A percentile compares a stretch with the other conserved stretches of the same genome.
These are phyloP conservation scores for Pythium vanterpoolii DNA, from an alignment of 352 stramenopile species.

Conservation along the genomic window DNA sequence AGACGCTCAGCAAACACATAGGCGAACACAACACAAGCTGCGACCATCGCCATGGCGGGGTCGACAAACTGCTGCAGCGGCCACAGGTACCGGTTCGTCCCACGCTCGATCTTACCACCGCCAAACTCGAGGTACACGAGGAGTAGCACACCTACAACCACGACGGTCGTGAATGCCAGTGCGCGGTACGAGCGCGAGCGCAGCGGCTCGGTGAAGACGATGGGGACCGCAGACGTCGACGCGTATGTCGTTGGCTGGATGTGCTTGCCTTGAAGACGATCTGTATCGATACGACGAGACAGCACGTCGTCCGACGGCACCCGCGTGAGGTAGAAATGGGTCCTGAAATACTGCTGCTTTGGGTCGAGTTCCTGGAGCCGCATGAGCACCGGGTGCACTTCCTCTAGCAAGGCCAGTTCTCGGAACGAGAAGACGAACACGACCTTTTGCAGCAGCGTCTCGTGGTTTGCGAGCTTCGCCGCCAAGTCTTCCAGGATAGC, in stretches of 20 bases:
- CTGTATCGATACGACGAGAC: conserved; percentile 14
- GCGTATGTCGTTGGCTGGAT: conserved; percentile 3
- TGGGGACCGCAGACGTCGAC: not conserved
- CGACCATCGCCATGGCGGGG: conserved; percentile 1
- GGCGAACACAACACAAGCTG: conserved; percentile 1
- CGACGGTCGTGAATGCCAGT: not conserved
- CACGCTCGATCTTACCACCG: conserved; percentile 12
- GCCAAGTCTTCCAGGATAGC: conserved; percentile 37
- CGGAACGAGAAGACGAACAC: conserved; percentile 42
- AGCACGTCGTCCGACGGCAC: conserved; percentile 10
- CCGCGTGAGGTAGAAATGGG: conserved; percentile 27
- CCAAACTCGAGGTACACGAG: conserved; percentile 22
- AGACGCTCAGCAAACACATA: conserved; percentile 6
- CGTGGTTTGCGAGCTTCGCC: conserved; percentile 11
- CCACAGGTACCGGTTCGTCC: conserved; percentile 14
- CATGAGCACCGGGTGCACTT: conserved; percentile 30
- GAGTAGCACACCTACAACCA: conserved; percentile 1
- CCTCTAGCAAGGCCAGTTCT: conserved; percentile 32
- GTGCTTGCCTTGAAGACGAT: conserved; percentile 2
- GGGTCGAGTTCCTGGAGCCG: conserved; percentile 29
- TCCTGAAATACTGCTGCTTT: conserved; percentile 19
- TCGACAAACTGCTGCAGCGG: conserved; percentile 25
- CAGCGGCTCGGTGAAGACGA: conserved; percentile 18
- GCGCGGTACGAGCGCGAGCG: conserved; percentile 11
- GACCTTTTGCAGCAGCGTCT: conserved; percentile 19